Percentiles rank a stretch among this genome's conserved stretches.
phyloP scores from a whole-genome alignment of 2,329 filamentous ascomycete genomes.

The Colletotrichum horii region DNA sequence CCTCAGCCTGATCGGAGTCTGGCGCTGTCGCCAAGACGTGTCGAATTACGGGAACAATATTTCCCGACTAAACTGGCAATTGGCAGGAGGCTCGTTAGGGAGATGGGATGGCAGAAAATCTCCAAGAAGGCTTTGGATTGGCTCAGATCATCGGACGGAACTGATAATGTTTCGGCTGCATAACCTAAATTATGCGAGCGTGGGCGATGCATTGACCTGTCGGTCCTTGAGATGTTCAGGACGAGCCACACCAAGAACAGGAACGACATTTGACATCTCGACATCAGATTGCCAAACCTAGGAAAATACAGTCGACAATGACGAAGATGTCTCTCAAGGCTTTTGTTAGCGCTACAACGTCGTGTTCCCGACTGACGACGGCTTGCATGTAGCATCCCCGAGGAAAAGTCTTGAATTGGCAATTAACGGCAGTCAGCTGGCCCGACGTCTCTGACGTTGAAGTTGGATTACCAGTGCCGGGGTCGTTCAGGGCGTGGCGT shows the following conservation, averaged over 20 bases:
- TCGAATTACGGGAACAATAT: neutral
- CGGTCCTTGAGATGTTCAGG: neutral
- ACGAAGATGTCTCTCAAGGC: neutral
- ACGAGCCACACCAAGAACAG: neutral
- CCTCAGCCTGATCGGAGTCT: neutral
- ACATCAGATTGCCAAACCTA: neutral
- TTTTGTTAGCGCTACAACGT: neutral
- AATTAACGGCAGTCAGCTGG: conserved; percentile 8
- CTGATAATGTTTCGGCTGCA: conserved; percentile 1
- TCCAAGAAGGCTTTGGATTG: neutral
- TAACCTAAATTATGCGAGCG: neutral
- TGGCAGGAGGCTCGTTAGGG: neutral
- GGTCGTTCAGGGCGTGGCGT: conserved; percentile 15
- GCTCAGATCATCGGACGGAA: conserved; percentile 1
- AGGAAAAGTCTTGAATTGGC: neutral
- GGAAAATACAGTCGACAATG: neutral
- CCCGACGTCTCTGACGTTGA: conserved; percentile 7
- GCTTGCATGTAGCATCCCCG: neutral
- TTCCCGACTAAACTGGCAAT: neutral
- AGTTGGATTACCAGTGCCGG: neutral
- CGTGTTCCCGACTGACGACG: neutral
- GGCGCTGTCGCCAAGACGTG: neutral
- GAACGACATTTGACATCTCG: neutral
- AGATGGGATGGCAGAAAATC: conserved; percentile 9
- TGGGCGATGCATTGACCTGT: neutral